Evolutionary conservation across 495 filamentous ascomycete species (phyloP), one percentile per base, ranked within the genome.

Genomic region (Gamarada debralockiae): DNA sequence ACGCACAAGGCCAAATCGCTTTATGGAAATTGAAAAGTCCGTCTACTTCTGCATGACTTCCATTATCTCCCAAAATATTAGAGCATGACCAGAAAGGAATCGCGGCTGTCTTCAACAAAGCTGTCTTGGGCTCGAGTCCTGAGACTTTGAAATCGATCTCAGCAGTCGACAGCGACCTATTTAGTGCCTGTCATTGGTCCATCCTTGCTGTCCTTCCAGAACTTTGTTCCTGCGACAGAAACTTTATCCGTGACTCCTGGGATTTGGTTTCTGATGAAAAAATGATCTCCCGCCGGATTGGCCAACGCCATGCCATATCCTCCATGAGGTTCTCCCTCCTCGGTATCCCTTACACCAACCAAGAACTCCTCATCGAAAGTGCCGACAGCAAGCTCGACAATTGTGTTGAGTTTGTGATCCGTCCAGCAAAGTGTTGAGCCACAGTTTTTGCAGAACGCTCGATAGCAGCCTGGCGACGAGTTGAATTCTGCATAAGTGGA

Each of bases 311-410:
- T n/a, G 13, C 50, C 56, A 54, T 25, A 52, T 22, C 17, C 50
- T 27, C 42, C 37, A 20, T 12, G 12, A 10, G 48, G 21, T 13
- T 38, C n/a, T 52, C 53, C 44, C 40, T 52, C 40, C 36, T 49
- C 40, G 13, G 10, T 37, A 31, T 48, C 44, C 27, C 52, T 37
- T 18, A 57, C 52, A 12, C 66, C 66, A 37, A 63, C 51, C 27
- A 71, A 52, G 14, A 60, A 65, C 18, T 68, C 65, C 52, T 67
- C 66, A 43, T 71, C 68, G 10, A 71, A 29, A 10, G 57, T 64
- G 0, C 66, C 68, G 1, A 65, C 39, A 21, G 62, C 58, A 14
- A 71, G 52, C 44, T 69, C 61, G 9, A 64, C 25, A 10, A 65
- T 62, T n/a, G 50, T 33, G 17, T 39, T 52, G 12, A 44, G 31